Conservation (phyloP, 805 yeast species). For the Pichia exigua region DNA sequence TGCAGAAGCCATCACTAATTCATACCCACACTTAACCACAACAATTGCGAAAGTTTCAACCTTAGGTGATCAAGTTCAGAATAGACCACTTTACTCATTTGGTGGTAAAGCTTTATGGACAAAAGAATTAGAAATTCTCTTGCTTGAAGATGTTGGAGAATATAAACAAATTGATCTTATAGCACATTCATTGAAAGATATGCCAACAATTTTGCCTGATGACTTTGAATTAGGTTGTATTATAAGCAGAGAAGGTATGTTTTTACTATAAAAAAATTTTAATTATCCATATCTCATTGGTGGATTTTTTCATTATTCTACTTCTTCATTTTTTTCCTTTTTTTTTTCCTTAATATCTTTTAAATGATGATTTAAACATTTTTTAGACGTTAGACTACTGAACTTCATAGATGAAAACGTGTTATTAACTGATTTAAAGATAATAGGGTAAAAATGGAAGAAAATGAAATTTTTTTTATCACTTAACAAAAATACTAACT, state of each 20-base stretch:
- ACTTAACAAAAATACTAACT: constrained; percentile 6
- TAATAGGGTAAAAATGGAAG: neutral
- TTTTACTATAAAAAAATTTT: neutral
- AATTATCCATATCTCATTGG: neutral
- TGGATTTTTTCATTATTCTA: neutral
- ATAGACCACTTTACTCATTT: constrained; percentile 82
- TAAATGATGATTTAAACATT: constrained; percentile 24
- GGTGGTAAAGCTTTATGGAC: constrained; percentile 98
- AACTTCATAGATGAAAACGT: constrained; percentile 24
- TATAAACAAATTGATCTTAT: constrained; percentile 73
- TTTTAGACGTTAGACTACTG: constrained; percentile 35
- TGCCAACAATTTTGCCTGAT: constrained; percentile 84
- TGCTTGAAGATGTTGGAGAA: constrained; percentile 55
- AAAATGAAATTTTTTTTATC: neutral
- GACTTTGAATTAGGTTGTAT: constrained; percentile 87
- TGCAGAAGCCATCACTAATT: constrained; percentile 45
- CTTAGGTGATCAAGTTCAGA: constrained; percentile 82
- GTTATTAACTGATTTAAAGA: constrained; percentile 15
- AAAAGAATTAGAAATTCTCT: constrained; percentile 77
- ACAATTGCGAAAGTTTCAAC: constrained; percentile 77
- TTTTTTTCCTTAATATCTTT: neutral
- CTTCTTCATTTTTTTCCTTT: neutral
- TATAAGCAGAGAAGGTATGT: constrained; percentile 58
- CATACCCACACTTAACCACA: constrained; percentile 59
- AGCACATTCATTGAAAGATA: constrained; percentile 88